Percentiles rank a stretch among this genome's conserved stretches.
These are phyloP conservation scores for Aspergillus caelatus DNA, from an alignment of 2,329 filamentous ascomycete species.

Conservation along the genomic window DNA sequence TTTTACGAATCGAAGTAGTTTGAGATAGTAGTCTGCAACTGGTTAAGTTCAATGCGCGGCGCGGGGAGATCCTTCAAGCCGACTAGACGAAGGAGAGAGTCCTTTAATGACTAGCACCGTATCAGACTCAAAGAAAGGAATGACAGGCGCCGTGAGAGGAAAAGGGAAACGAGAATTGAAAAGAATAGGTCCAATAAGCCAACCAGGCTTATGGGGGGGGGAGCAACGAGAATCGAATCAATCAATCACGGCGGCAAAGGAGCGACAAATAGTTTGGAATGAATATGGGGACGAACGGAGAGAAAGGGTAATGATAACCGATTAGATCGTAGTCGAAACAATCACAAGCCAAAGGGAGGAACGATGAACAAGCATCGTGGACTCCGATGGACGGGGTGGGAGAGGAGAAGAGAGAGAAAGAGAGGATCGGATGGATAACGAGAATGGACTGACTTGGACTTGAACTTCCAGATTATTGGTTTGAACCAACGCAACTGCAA, in stretches of 20 bases:
- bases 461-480: background rate
- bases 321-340: conserved; percentile 13
- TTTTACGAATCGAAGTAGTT: background rate
- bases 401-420: conserved; percentile 6
- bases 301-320: conserved; percentile 1
- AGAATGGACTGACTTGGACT: conserved; percentile 2
- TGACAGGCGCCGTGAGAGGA: conserved; percentile 17
- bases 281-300: background rate
- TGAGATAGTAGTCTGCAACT: background rate
- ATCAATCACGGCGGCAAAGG: conserved; percentile 18
- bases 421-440: background rate
- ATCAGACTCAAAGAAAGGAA: conserved; percentile 23
- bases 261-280: conserved; percentile 12
- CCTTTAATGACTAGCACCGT: conserved; percentile 6
- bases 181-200: conserved; percentile 17
- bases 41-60: background rate
- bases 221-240: background rate
- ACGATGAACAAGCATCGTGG: conserved; percentile 22
- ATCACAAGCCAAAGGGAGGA: conserved; percentile 13
- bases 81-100: background rate
- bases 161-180: conserved; percentile 9
- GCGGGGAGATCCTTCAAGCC: background rate
- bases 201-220: conserved; percentile 13
- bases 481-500: background rate
- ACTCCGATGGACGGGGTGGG: conserved; percentile 3